Base-by-base conservation (phyloP, 352 stramenopile genomes). In the Globisporangium lucens region DNA sequence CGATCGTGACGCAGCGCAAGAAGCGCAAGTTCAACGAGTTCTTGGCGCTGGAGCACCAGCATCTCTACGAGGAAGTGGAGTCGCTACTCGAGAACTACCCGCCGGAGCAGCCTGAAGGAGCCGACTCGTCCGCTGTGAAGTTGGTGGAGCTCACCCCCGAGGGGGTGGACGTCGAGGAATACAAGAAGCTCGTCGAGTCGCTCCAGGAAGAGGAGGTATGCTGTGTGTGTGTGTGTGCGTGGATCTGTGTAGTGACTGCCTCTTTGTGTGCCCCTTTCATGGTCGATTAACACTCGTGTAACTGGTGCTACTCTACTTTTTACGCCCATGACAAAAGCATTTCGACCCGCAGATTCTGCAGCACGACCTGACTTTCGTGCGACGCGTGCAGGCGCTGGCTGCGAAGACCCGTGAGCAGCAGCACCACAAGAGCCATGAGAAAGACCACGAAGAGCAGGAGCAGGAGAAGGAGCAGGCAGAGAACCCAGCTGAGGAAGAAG, bases 61-160 rank as follows among this genome's bases (percentile, higher is more conserved):
- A 89, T 52, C 56, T 92, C 38, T 90, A 77, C 59, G 84, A 90
- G 56, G 78, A 92, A 49, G 78, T 92, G 55, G 80, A 85, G 74
- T 77, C 76, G 13, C 64, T 91, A 10, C 41, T 89, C 52, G 76
- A 85, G 35, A 85, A 85, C 65, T 69, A 80, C 27, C 71, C 74
- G 27, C n/a, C 63, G 0, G 70, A 76, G 29, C 24, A 55, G 3
- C 12, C 36, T 7, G 15, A n/a, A 41, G 6, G 36, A 58, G 22
- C 20, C 36, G 24, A 24, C 13, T 4, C 43, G 7, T 57, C 69
- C 27, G 49, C 66, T 29, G 52, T 17, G 53, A 12, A 51, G 24
- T 20, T 27, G 4, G 30, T 60, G 6, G n/a, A 64, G 53, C 5
- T 65, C 27, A 68, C 62, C 1, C 63, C 51, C 5, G 57, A 66